These are phyloP conservation scores for Mrakia hoshinonis DNA, from an alignment of 768 basidiomycete species.

Conservation along the genomic window DNA sequence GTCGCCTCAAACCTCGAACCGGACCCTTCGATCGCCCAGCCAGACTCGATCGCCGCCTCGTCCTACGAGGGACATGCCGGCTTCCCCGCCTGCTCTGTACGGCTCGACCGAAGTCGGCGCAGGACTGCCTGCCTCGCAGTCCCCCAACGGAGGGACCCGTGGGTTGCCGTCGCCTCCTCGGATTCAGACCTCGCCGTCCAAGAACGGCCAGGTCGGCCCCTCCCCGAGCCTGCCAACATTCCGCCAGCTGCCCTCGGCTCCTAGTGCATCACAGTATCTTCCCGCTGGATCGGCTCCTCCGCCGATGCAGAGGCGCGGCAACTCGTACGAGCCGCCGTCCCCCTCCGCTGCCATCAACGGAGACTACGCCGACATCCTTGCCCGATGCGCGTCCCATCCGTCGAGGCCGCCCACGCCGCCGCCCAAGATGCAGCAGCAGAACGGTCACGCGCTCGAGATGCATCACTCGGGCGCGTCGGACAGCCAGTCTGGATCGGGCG, in stretches of 20 bases:
- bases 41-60: background rate
- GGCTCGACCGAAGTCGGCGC: background rate
- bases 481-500: background rate
- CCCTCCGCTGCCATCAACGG: background rate
- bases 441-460: background rate
- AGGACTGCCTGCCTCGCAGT: background rate
- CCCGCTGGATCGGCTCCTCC: background rate
- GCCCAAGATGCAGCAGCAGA: background rate
- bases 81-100: background rate
- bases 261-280: background rate
- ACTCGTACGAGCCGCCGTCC: slow-evolving; percentile 3
- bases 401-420: background rate
- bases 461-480: background rate
- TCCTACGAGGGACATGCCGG: background rate
- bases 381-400: background rate
- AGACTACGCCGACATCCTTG: background rate
- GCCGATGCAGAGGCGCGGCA: background rate
- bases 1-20: background rate
- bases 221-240: background rate
- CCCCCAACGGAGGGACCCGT: background rate
- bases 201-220: background rate
- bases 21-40: background rate
- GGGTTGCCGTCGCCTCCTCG: background rate
- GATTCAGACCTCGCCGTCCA: background rate
- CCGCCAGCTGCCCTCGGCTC: background rate